These are phyloP conservation scores for Nelumbo lutea DNA, from an alignment of 164 flowering plant species.

Conservation along the genomic window DNA sequence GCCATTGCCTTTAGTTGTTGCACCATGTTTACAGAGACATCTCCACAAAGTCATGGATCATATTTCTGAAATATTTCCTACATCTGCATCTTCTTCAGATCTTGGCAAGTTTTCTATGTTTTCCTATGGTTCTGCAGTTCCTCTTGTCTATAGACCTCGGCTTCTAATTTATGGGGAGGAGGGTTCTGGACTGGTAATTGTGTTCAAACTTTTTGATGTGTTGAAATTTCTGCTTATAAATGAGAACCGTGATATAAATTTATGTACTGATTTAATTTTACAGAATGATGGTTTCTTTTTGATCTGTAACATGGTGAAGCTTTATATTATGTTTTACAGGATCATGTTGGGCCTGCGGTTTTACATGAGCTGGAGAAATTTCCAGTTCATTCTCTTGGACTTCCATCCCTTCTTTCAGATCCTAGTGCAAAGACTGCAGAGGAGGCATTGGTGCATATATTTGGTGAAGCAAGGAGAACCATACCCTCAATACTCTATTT, in stretches of 20 bases:
- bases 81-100: conserved; percentile 53
- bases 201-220: conserved; percentile 18
- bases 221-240: not conserved
- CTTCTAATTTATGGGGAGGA: conserved; percentile 76
- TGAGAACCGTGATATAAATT: conserved; percentile 26
- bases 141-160: conserved; percentile 94
- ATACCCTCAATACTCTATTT: conserved; percentile 90
- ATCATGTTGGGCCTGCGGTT: conserved; percentile 98
- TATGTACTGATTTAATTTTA: conserved; percentile 62
- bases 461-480: conserved; percentile 98
- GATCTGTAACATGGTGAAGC: too few species aligned
- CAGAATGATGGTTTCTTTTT: conserved; percentile 64
- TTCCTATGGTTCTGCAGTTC: conserved; percentile 78
- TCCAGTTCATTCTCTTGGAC: conserved; percentile 96
- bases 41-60: conserved; percentile 60
- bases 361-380: conserved; percentile 97
- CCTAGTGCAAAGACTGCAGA: conserved; percentile 99
- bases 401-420: conserved; percentile 96
- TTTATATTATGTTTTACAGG: conserved; percentile 42
- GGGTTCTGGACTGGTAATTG: conserved; percentile 85
- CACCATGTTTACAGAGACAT: conserved; percentile 76
- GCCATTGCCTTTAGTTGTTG: conserved; percentile 85
- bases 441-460: conserved; percentile 94
- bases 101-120: conserved; percentile 60
- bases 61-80: conserved; percentile 70